These are phyloP conservation scores for Phanerochaete carnosa DNA, from an alignment of 768 basidiomycete species.

Conservation along the genomic window DNA sequence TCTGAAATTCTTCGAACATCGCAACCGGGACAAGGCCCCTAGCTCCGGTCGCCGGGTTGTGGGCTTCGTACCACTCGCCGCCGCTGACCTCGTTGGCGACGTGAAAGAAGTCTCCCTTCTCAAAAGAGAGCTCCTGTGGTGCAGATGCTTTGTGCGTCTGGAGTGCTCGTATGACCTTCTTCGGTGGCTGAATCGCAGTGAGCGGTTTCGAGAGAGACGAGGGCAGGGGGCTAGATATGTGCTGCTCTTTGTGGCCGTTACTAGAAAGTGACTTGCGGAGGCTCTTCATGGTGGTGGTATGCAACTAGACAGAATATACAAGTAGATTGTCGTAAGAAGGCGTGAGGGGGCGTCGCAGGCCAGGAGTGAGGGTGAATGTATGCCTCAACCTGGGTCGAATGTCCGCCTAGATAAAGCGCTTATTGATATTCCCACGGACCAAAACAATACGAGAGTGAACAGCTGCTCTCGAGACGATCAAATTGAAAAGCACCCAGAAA, in stretches of 20 bases:
- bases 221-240: conserved; percentile 71
- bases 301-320: conserved; percentile 18
- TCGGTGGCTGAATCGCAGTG: conserved; percentile 74
- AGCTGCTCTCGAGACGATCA: conserved; percentile 2
- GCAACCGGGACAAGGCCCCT: conserved; percentile 86
- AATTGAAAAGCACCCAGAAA: neutral
- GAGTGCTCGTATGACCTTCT: conserved; percentile 92
- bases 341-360: conserved; percentile 23
- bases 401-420: conserved; percentile 6
- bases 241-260: conserved; percentile 59
- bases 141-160: conserved; percentile 59
- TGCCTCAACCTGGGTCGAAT: conserved; percentile 9
- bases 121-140: conserved; percentile 86
- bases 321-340: conserved; percentile 21
- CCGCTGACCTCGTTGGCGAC: conserved; percentile 73
- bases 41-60: conserved; percentile 89
- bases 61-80: conserved; percentile 82
- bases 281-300: conserved; percentile 60
- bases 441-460: conserved; percentile 6
- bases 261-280: conserved; percentile 69
- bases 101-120: conserved; percentile 97
- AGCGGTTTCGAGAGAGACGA: conserved; percentile 62
- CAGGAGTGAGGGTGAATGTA: conserved; percentile 15
- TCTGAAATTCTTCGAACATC: conserved; percentile 90
- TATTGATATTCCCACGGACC: conserved; percentile 11